These are phyloP conservation scores for Microascus cirrosus DNA, from an alignment of 2,329 filamentous ascomycete genomes.

Conservation along the genomic window DNA sequence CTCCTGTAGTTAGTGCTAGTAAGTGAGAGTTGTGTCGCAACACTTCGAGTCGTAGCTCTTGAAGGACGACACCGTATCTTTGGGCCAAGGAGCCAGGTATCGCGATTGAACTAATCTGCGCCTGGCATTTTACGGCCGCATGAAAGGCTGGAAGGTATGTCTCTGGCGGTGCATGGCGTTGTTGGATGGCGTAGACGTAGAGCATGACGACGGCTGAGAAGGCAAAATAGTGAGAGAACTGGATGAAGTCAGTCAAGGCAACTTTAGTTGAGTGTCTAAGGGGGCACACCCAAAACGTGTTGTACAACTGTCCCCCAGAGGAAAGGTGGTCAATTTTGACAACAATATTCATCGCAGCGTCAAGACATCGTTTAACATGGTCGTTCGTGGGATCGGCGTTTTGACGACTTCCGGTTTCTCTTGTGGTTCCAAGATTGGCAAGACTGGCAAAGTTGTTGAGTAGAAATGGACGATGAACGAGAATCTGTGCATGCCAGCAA, in stretches of 20 bases:
- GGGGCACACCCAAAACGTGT: conserved; percentile 25
- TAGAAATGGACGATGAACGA: conserved; percentile 25
- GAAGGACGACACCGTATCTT: conserved; percentile 28
- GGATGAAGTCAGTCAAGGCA: not conserved
- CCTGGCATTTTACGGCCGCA: conserved; percentile 26
- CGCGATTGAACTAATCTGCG: conserved; percentile 18
- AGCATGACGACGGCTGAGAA: conserved; percentile 32
- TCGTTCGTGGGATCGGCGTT: conserved; percentile 6
- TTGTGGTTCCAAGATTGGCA: conserved; percentile 18
- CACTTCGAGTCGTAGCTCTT: conserved; percentile 19
- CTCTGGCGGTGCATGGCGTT: conserved; percentile 13
- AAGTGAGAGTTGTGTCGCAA: not conserved
- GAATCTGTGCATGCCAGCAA: conserved; percentile 29
- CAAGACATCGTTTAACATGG: conserved; percentile 18
- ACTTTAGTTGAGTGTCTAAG: not conserved
- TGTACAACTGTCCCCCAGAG: conserved; percentile 19
- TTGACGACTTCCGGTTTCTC: not conserved
- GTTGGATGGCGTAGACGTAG: conserved; percentile 30
- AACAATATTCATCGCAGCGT: conserved; percentile 25
- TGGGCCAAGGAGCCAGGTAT: conserved; percentile 24
- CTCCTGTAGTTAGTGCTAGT: not conserved
- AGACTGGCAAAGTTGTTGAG: conserved; percentile 16
- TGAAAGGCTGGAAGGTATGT: conserved; percentile 14
- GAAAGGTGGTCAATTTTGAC: conserved; percentile 19
- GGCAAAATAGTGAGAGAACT: conserved; percentile 29